Base-by-base conservation (phyloP, 257 asterid species). In the Ocimum tenuiflorum region DNA sequence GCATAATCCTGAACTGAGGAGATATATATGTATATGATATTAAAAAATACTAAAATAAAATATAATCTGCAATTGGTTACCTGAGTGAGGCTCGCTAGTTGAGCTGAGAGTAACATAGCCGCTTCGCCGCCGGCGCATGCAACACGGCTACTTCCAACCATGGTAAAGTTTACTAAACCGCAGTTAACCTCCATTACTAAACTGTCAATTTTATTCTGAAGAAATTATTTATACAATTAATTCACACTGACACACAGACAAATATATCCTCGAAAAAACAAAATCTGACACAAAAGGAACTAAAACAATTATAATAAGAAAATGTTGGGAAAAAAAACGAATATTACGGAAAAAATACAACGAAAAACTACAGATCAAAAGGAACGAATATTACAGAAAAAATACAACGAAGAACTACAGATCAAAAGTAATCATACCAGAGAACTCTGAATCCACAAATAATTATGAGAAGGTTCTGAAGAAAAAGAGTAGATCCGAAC, bases 61-160 rank as follows among this genome's bases (percentile, higher is more conserved):
- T 10, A 8, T n/a, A 15, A 48, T 4, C 18, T 39, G n/a, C 3
- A 6, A 33, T 33, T 33, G 5, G 27, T 68, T 74, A 84, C 89
- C 87, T 74, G 79, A 47, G 72, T 51, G 39, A 81, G 75, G 33
- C 5, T 35, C 1, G 4, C 51, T 2, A 71, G 67, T 61, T 80
- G 80, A 41, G 84, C 63, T 55, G 70, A 79, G 78, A 79, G 80
- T 71, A 84, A 46, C 57, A 80, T 49, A 43, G 80, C 58, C 19
- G 77, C 67, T 51, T 73, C 90, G 41, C 79, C 81, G 41, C 81
- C 78, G 71, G 78, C 76, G 78, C 75, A 66, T 66, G 65, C 71
- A 65, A 78, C 77, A 74, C 57, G 24, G 31, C 73, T 24, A 27
- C 12, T 61, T 50, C 62, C 60, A 53, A 69, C 20, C 64, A 57